phyloP scores from a whole-genome alignment of 2,329 filamentous ascomycete species.

The Verticillium nubilum region DNA sequence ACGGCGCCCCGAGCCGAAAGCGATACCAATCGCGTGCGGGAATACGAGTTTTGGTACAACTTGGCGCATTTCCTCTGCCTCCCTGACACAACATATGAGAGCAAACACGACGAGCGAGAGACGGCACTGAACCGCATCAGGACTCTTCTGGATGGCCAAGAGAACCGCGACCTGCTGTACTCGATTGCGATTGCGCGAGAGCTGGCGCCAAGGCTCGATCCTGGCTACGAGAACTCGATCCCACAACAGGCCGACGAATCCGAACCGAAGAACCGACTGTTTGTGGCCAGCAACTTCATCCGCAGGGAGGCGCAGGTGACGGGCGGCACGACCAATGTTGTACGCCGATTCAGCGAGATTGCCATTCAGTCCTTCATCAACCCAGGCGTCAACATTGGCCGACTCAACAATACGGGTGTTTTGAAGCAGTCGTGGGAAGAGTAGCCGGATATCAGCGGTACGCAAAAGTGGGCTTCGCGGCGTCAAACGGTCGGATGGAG shows the following conservation, averaged over 20 bases:
- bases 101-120: conserved; percentile 59
- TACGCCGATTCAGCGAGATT: conserved; percentile 64
- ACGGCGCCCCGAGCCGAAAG: conserved; percentile 41
- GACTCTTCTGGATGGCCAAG: conserved; percentile 67
- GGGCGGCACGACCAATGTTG: conserved; percentile 69
- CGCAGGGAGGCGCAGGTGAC: conserved; percentile 56
- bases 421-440: conserved; percentile 1
- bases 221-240: conserved; percentile 50
- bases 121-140: conserved; percentile 61
- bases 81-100: conserved; percentile 34
- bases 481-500: neutral
- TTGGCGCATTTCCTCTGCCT: conserved; percentile 61
- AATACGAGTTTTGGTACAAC: conserved; percentile 78
- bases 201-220: conserved; percentile 59
- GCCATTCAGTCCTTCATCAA: conserved; percentile 55
- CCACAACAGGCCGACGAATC: conserved; percentile 60
- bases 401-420: conserved; percentile 4
- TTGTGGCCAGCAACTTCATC: conserved; percentile 66
- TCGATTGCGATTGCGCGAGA: conserved; percentile 78
- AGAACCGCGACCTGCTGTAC: conserved; percentile 88
- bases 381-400: conserved; percentile 42
- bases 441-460: neutral
- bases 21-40: conserved; percentile 51
- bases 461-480: neutral
- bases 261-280: conserved; percentile 60